These are phyloP conservation scores for Trichoderma simmonsii DNA, from an alignment of 2,329 filamentous ascomycete species.

Conservation along the genomic window DNA sequence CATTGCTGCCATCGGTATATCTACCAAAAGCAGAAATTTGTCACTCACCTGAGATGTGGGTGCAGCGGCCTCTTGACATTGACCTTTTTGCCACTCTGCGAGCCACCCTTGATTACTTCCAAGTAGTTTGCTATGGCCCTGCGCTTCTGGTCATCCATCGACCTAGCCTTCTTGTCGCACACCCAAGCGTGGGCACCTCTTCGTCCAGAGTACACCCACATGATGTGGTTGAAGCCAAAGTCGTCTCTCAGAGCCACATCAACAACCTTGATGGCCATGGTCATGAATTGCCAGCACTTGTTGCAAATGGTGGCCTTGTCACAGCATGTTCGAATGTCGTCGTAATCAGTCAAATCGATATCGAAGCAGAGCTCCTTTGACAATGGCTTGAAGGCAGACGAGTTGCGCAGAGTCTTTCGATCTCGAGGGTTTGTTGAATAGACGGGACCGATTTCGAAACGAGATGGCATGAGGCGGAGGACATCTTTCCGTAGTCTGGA, in stretches of 20 bases:
- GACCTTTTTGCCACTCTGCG: conserved; percentile 81
- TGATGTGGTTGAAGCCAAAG: conserved; percentile 93
- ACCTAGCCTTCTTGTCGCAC: conserved; percentile 82
- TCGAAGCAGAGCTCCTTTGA: conserved; percentile 97
- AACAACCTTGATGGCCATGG: conserved; percentile 94
- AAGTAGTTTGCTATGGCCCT: conserved; percentile 85
- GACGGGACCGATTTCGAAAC: conserved; percentile 98
- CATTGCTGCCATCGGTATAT: not conserved
- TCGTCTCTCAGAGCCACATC: conserved; percentile 85
- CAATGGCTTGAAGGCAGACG: conserved; percentile 77
- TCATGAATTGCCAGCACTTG: conserved; percentile 96
- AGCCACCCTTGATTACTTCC: conserved; percentile 82
- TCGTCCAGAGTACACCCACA: conserved; percentile 98
- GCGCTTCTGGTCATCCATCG: conserved; percentile 81
- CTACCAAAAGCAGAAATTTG: conserved; percentile 10
- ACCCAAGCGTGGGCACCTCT: conserved; percentile 98
- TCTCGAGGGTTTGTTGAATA: conserved; percentile 93
- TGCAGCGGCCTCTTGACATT: conserved; percentile 83
- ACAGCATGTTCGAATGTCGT: conserved; percentile 94
- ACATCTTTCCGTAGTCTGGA: conserved; percentile 83
- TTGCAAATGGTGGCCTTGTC: conserved; percentile 87
- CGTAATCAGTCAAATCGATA: conserved; percentile 99
- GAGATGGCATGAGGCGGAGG: conserved; percentile 78
- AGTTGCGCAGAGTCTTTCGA: conserved; percentile 79
- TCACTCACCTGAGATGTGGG: conserved; percentile 69